phyloP scores from a whole-genome alignment of 2,329 filamentous ascomycete species.

The Dendryphion nanum region DNA sequence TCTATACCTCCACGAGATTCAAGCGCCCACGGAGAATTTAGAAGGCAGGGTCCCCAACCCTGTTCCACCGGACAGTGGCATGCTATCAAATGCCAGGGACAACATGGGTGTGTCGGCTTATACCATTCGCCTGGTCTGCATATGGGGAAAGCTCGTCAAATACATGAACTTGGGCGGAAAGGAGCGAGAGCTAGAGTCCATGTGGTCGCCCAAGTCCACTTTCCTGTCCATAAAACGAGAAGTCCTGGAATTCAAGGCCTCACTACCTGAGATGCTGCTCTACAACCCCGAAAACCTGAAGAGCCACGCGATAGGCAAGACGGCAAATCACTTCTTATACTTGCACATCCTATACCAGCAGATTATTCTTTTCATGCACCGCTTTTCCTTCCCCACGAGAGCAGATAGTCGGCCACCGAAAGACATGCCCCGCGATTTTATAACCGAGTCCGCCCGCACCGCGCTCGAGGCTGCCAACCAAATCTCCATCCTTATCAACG shows the following conservation, averaged over 20 bases:
- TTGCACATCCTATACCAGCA: slow-evolving; percentile 89
- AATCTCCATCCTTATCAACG: slow-evolving; percentile 80
- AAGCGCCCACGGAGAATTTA: slow-evolving; percentile 80
- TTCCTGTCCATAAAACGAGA: slow-evolving; percentile 70
- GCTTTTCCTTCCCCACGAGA: slow-evolving; percentile 73
- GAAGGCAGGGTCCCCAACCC: slow-evolving; percentile 67
- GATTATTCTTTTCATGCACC: slow-evolving; percentile 84
- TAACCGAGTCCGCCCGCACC: slow-evolving; percentile 70
- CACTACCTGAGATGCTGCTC: slow-evolving; percentile 67
- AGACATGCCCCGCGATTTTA: slow-evolving; percentile 74
- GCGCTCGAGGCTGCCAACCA: slow-evolving; percentile 82
- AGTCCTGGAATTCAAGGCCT: slow-evolving; percentile 66
- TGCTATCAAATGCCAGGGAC: slow-evolving; percentile 64
- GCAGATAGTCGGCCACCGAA: slow-evolving; percentile 63
- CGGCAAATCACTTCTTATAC: slow-evolving; percentile 89
- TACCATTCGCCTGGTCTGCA: slow-evolving; percentile 76
- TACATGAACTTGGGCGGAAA: slow-evolving; percentile 90
- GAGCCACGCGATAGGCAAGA: slow-evolving; percentile 77
- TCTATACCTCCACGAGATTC: slow-evolving; percentile 87
- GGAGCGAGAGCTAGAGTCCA: slow-evolving; percentile 70
- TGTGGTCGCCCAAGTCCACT: slow-evolving; percentile 80
- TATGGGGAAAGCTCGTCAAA: slow-evolving; percentile 87
- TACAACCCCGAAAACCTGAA: slow-evolving; percentile 82
- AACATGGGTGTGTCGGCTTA: slow-evolving; percentile 97
- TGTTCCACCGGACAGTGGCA: slow-evolving; percentile 61